Evolutionary conservation across 176 grass and related monocot genomes (phyloP).

Genomic region (Oryza meyeriana): DNA sequence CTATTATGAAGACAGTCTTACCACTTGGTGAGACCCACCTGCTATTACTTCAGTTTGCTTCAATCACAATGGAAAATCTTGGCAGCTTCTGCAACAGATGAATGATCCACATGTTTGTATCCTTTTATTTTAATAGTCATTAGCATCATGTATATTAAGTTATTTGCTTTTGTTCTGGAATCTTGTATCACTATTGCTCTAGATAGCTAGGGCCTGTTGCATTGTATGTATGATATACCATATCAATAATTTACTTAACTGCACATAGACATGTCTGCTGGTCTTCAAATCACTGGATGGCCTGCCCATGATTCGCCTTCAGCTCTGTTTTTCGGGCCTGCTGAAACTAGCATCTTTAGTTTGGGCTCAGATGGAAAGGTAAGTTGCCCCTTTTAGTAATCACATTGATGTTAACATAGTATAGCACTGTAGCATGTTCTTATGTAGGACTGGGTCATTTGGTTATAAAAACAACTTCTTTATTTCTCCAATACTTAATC

Average conservation of each 20-base stretch:
- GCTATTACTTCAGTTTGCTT: conserved; percentile 94
- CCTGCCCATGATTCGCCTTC: conserved; percentile 92
- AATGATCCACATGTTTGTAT: conserved; percentile 99
- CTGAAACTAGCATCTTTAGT: conserved; percentile 97
- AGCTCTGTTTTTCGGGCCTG: conserved; percentile 87
- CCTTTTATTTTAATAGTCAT: conserved; percentile 35
- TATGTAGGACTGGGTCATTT: not conserved
- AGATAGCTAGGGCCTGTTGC: not conserved
- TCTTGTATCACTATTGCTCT: conserved; percentile 5
- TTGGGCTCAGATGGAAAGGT: conserved; percentile 92
- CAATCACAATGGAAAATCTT: conserved; percentile 99
- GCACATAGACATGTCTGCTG: conserved; percentile 89
- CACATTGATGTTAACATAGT: not conserved
- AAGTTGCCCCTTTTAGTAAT: conserved; percentile 25
- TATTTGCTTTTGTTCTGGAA: conserved; percentile 14
- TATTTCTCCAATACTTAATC: conserved; percentile 1
- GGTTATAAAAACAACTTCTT: not conserved
- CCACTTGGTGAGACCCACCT: conserved; percentile 96
- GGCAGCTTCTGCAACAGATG: conserved; percentile 89
- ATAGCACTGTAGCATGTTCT: not conserved
- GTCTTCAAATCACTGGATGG: conserved; percentile 99
- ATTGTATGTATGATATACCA: conserved; percentile 11
- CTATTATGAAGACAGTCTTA: conserved; percentile 73
- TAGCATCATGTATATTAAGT: not conserved
- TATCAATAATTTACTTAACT: conserved; percentile 37